Conservation (phyloP, 2,329 filamentous ascomycete genomes). For the Aspergillus sp. region DNA sequence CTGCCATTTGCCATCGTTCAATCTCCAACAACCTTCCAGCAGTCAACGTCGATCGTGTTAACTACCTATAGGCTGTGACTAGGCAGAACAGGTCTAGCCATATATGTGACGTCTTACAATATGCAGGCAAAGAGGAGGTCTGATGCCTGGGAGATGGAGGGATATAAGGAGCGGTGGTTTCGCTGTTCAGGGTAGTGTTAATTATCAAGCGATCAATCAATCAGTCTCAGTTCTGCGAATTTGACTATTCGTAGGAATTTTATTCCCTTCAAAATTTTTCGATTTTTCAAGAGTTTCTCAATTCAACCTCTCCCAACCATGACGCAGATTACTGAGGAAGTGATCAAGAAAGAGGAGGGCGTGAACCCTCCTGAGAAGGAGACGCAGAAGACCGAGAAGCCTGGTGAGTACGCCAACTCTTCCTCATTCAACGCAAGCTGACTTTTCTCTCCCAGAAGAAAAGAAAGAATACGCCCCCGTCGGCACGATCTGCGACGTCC, state of each 20-base stretch:
- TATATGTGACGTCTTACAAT: background rate
- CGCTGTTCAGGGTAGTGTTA: background rate
- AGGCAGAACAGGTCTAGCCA: background rate
- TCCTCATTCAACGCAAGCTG: background rate
- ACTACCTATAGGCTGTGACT: background rate
- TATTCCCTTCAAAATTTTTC: background rate
- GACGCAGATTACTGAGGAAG: background rate
- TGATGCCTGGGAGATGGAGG: background rate
- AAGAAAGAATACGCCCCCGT: constrained; percentile 12
- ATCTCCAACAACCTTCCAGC: background rate
- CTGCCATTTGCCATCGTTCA: background rate
- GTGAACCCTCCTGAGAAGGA: background rate
- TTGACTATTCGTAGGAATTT: background rate
- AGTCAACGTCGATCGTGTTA: background rate
- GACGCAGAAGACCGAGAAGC: background rate
- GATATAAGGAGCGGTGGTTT: background rate
- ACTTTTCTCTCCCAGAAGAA: background rate
- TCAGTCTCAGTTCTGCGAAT: background rate
- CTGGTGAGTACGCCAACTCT: background rate
- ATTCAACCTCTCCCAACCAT: background rate
- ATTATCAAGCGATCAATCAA: background rate
- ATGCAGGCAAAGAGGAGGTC: background rate
- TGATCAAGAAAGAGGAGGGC: background rate
- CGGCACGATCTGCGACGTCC: constrained; percentile 40
- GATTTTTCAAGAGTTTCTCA: background rate